Base-by-base conservation (phyloP, 129 eudicot species). In the Logfia minima region DNA sequence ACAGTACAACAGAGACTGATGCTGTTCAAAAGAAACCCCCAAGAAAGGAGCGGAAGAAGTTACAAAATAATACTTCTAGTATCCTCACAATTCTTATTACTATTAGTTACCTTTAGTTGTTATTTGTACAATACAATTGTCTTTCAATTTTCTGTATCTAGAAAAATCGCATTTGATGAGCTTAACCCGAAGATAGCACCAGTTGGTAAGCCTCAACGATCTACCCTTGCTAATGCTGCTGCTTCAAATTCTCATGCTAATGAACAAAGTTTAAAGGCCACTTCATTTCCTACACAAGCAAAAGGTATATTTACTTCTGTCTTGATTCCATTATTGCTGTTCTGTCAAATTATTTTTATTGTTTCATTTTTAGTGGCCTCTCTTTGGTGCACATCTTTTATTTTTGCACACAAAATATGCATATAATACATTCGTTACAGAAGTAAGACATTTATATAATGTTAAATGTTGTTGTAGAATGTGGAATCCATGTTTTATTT, bases 41-140 rank as follows among this genome's bases (percentile, higher is more conserved):
- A 28, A 81, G 87, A 80, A 92, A 89, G 83, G 96, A 87, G 85
- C 85, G 89, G 70, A 89, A 90, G 72, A 90, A 88, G 87, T 79
- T 72, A 51, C 86, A 53, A 66, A 73, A 79, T 78, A 71, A 67
- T 69, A 72, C 51, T 62, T 83, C 85, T 48, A 82, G 96, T 92
- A 92, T 87, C 92, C 90, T 86, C 79, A 10, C 4, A 73, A 41
- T 53, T 41, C 8, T 61, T 72, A 4, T 52, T 83, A 6, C 56
- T 77, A 72, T 11, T 62, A 62, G 37, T 32, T 66, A 43, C 41
- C 43, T 70, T 56, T 34, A n/a, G 3, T 34, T 26, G 17, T 72
- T 77, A 67, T 43, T 28, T 59, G 31, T 63, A 55, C 21, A 24
- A 56, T 10, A n/a, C 64, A 29, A 29, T 34, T 71, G 29, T 64